Conservation (phyloP, 2,329 filamentous ascomycete genomes). For the Falciphora oryzae region DNA sequence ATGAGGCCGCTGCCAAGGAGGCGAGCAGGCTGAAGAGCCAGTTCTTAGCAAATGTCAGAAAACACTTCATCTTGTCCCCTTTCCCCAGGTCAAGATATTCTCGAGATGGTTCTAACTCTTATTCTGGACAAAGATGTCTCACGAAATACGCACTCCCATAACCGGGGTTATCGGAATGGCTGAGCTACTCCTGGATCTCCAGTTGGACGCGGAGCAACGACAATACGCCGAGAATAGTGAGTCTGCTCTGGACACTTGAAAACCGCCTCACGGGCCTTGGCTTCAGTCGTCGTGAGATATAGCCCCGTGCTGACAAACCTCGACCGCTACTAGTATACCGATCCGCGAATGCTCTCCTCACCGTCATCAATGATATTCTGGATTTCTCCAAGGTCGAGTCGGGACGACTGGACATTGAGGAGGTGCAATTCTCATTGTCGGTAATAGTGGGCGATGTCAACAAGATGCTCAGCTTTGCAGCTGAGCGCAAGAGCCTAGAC, state of each 20-base stretch:
- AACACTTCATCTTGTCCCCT: too few relatives aligned
- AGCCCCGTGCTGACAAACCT: not conserved
- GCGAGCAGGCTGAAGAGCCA: conserved; percentile 75
- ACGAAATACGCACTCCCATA: conserved; percentile 73
- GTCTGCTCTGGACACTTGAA: not conserved
- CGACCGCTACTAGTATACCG: conserved; percentile 44
- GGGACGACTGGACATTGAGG: conserved; percentile 69
- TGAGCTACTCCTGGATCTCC: conserved; percentile 64
- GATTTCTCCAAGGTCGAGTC: conserved; percentile 86
- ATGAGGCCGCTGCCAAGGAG: conserved; percentile 73
- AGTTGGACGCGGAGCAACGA: conserved; percentile 62
- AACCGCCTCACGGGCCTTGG: not conserved
- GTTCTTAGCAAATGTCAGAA: conserved; percentile 61
- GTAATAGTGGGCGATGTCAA: conserved; percentile 72
- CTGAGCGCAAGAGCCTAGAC: conserved; percentile 70
- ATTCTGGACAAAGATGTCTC: conserved; percentile 53
- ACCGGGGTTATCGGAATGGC: conserved; percentile 77
- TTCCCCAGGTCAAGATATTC: not conserved
- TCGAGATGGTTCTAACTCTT: not conserved
- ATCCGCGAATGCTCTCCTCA: conserved; percentile 74
- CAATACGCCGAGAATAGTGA: conserved; percentile 68
- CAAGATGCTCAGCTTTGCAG: conserved; percentile 83
- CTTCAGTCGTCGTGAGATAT: not conserved
- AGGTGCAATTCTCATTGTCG: conserved; percentile 72
- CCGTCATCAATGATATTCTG: conserved; percentile 86